These are phyloP conservation scores for Zygotorulaspora florentina DNA, from an alignment of 805 yeast species.

Conservation along the genomic window DNA sequence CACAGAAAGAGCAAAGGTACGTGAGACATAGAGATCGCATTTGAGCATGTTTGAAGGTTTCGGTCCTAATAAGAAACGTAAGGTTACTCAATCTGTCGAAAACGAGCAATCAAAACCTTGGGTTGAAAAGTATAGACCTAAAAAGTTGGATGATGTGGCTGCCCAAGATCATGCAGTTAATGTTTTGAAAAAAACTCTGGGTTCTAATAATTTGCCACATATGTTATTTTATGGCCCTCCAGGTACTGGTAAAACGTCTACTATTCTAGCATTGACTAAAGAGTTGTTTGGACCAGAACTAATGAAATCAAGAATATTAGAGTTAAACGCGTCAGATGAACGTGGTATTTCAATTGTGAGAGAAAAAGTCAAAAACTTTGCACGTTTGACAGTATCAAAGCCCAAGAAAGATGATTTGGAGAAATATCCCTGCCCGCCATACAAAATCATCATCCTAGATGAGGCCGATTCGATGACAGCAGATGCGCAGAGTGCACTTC, in stretches of 20 bases:
- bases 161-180: constrained; percentile 88
- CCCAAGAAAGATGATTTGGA: constrained; percentile 65
- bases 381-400: constrained; percentile 76
- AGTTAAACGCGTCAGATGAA: constrained; percentile 86
- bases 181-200: constrained; percentile 72
- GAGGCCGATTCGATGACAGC: constrained; percentile 98
- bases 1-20: neutral
- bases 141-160: constrained; percentile 76
- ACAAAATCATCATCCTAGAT: constrained; percentile 85
- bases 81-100: constrained; percentile 16
- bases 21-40: neutral
- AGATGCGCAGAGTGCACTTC: constrained; percentile 91
- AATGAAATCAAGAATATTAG: constrained; percentile 67
- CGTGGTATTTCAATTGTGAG: constrained; percentile 86
- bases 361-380: constrained; percentile 80
- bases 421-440: constrained; percentile 93
- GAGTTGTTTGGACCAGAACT: constrained; percentile 73
- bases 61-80: constrained; percentile 30
- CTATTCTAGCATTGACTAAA: constrained; percentile 76
- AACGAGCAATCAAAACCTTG: constrained; percentile 55
- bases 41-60: constrained; percentile 21
- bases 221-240: constrained; percentile 93
- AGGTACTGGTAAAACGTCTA: constrained; percentile 90
- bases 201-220: constrained; percentile 82
- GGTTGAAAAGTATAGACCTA: constrained; percentile 95